These are phyloP conservation scores for Ceriops zippeliana DNA, from an alignment of 345 rosid species.

Conservation along the genomic window DNA sequence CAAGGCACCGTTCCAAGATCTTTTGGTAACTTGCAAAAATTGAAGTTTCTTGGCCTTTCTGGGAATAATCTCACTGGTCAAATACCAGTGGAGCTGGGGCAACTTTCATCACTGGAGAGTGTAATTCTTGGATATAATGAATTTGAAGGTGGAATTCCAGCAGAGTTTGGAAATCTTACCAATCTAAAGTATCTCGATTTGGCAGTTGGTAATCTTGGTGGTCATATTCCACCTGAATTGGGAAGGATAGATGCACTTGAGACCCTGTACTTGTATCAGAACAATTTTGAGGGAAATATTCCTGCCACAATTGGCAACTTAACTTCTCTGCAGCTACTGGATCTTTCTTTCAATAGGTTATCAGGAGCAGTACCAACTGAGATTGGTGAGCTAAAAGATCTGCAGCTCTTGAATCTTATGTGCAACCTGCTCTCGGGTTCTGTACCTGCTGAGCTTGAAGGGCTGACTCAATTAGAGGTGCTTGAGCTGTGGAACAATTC, in stretches of 20 bases:
- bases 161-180: constrained; percentile 64
- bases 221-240: constrained; percentile 66
- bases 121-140: constrained; percentile 84
- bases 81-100: constrained; percentile 68
- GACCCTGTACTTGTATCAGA: constrained; percentile 62
- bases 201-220: constrained; percentile 65
- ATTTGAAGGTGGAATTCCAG: constrained; percentile 69
- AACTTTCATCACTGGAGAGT: constrained; percentile 69
- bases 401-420: constrained; percentile 83
- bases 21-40: constrained; percentile 59
- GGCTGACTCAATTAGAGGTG: constrained; percentile 46
- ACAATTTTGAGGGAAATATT: constrained; percentile 62
- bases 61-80: constrained; percentile 85
- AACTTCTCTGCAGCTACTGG: constrained; percentile 57
- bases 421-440: constrained; percentile 68
- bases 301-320: constrained; percentile 64
- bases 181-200: constrained; percentile 75
- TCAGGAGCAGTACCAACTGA: constrained; percentile 61
- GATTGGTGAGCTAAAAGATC: constrained; percentile 55
- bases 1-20: constrained; percentile 68
- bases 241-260: constrained; percentile 61
- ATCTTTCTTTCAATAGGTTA: constrained; percentile 70
- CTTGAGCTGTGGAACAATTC: constrained; percentile 96
- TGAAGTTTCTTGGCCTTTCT: constrained; percentile 79
- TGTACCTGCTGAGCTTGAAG: constrained; percentile 53